Evolutionary conservation across 495 filamentous ascomycete genomes (phyloP).

Genomic region (Aspergillus haitiensis): DNA sequence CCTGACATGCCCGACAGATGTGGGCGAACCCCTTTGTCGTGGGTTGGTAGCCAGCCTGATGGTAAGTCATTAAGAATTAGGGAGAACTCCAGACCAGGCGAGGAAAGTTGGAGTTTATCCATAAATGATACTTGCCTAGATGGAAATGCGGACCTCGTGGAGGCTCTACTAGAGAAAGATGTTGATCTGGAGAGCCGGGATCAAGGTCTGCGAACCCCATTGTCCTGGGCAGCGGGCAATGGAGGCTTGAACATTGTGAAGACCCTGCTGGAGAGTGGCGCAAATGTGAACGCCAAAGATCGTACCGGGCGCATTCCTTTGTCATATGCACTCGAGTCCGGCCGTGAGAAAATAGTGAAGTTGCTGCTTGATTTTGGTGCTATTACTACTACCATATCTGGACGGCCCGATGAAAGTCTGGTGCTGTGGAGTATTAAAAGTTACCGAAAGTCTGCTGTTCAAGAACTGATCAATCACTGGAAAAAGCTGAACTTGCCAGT

Average conservation of each 20-base stretch:
- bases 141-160: neutral
- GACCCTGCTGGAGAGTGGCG: neutral
- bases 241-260: neutral
- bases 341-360: neutral
- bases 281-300: neutral
- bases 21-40: too few relatives aligned
- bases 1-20: too few relatives aligned
- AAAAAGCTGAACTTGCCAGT: too few relatives aligned
- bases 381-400: too few relatives aligned
- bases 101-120: too few relatives aligned
- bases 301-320: neutral
- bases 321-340: neutral
- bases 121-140: neutral
- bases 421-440: too few relatives aligned
- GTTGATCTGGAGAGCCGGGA: neutral
- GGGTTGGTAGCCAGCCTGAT: too few relatives aligned
- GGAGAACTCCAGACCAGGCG: too few relatives aligned
- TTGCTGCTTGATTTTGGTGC: neutral
- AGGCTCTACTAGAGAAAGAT: constrained; percentile 3
- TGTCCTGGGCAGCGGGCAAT: neutral
- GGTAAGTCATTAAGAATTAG: too few relatives aligned
- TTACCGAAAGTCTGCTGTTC: too few relatives aligned
- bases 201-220: neutral
- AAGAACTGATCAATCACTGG: too few relatives aligned
- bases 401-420: too few relatives aligned